Base-by-base conservation (phyloP, 1,284 basidiomycete species). In the Cryptococcus sp. region DNA sequence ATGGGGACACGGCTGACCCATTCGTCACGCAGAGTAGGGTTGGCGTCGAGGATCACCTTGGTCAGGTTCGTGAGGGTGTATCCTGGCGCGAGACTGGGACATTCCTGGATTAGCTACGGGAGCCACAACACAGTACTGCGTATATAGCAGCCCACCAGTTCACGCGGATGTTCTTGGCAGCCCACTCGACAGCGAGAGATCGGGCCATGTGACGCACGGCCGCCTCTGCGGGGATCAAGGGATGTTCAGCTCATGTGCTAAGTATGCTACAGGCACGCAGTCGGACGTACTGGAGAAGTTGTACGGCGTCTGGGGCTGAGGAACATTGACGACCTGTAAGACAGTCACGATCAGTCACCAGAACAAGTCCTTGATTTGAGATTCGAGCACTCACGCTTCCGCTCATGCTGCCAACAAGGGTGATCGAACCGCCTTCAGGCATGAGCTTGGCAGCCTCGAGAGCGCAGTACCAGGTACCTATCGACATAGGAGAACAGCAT, bases 1-100 rank as follows among this genome's bases (percentile, higher is more conserved):
- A 95, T 91, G 0, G 94, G 93, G 5, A 93, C 96, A 70, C 93
- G 75, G 68, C 84, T 85, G 74, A 93, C 88, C 94, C 94, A 97
- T 51, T 87, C 90, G 79, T 87, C 88, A 86, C 90, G 76, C 48
- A 72, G 83, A 62, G 87, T 87, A 20, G 81, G 80, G 71, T 92
- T 84, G 67, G 86, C 84, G 55, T 86, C 84, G 54, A 93, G 78
- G 66, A 93, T 87, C 20, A 87, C 87, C 74, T 83, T 86, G 27
- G 91, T 94, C 62, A 96, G 82, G 77, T 89, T 88, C 11, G 93
- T 96, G 61, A 91, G 80, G 86, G 92, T 92, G 81, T 93, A 94
- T 23, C 91, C 91, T 17, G 91, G 59, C 25, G 54, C 50, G 49
- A 60, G 59, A 53, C 31, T 35, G 31, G 31, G 31, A 5, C 31